phyloP scores from a whole-genome alignment of 2,329 filamentous ascomycete genomes.

The Calonectria hawksworthii region DNA sequence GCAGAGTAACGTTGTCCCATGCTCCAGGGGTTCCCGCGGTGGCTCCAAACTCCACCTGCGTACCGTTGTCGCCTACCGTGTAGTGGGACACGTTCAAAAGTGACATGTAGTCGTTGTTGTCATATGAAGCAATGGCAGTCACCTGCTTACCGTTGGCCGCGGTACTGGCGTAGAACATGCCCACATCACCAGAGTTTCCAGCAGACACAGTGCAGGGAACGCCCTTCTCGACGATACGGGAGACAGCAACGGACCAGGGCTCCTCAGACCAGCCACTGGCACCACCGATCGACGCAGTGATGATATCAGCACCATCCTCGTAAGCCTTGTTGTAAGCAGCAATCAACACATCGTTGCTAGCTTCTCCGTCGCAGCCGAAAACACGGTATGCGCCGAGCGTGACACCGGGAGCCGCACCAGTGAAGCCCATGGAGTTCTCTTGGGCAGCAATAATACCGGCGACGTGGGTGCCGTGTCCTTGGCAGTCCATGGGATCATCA shows the following conservation, averaged over 20 bases:
- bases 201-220: conserved; percentile 67
- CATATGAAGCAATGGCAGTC: conserved; percentile 64
- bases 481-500: conserved; percentile 67
- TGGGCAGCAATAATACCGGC: conserved; percentile 74
- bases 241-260: conserved; percentile 63
- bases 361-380: conserved; percentile 67
- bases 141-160: conserved; percentile 63
- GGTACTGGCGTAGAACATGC: conserved; percentile 65
- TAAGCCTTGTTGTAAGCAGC: conserved; percentile 72
- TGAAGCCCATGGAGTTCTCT: conserved; percentile 65
- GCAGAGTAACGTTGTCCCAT: conserved; percentile 61
- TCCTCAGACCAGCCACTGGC: conserved; percentile 66
- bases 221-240: conserved; percentile 66
- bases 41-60: conserved; percentile 57
- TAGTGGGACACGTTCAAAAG: conserved; percentile 59
- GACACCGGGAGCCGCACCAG: conserved; percentile 70
- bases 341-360: conserved; percentile 70
- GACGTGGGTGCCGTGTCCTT: conserved; percentile 73
- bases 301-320: conserved; percentile 70
- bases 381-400: conserved; percentile 70
- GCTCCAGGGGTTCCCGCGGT: conserved; percentile 55
- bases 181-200: conserved; percentile 62
- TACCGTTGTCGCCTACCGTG: conserved; percentile 52
- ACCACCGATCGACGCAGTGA: conserved; percentile 67
- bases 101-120: conserved; percentile 61